Percentiles rank a stretch among this genome's conserved stretches.
These are phyloP conservation scores for Candolleomyces aberdarensis DNA, from an alignment of 768 basidiomycete species.

Conservation along the genomic window DNA sequence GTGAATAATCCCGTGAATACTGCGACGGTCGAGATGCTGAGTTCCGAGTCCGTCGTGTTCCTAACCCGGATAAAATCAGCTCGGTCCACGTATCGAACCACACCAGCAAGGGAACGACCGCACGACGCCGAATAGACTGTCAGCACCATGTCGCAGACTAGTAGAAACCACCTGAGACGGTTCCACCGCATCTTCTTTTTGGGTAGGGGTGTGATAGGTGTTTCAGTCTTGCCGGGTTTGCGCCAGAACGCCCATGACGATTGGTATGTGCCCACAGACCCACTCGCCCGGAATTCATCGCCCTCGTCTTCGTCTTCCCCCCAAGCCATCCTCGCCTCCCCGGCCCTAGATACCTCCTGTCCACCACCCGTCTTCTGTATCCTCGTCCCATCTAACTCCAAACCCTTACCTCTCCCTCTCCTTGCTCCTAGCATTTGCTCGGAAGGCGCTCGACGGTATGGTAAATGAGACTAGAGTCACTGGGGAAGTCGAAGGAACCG, in stretches of 20 bases:
- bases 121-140: slow-evolving; percentile 54
- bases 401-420: slow-evolving; percentile 22
- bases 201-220: slow-evolving; percentile 28
- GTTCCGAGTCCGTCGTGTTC: slow-evolving; percentile 62
- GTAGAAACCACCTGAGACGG: slow-evolving; percentile 75
- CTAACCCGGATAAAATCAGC: slow-evolving; percentile 73
- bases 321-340: slow-evolving; percentile 50
- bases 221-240: background rate
- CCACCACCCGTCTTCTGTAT: slow-evolving; percentile 68
- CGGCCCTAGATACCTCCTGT: slow-evolving; percentile 57
- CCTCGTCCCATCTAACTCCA: slow-evolving; percentile 6
- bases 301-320: slow-evolving; percentile 57
- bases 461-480: slow-evolving; percentile 16
- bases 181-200: slow-evolving; percentile 63
- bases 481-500: background rate
- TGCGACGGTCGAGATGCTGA: slow-evolving; percentile 71
- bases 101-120: slow-evolving; percentile 66
- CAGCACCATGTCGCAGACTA: slow-evolving; percentile 53
- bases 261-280: background rate
- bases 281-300: slow-evolving; percentile 32
- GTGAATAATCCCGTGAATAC: slow-evolving; percentile 58
- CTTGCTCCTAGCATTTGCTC: slow-evolving; percentile 33
- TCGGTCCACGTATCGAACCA: slow-evolving; percentile 73
- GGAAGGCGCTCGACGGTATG: slow-evolving; percentile 25
- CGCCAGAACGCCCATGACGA: background rate